Evolutionary conservation across 108 stramenopile species (phyloP), one percentile per base, ranked within the genome.

Genomic region (Aureococcus anophagefferens): DNA sequence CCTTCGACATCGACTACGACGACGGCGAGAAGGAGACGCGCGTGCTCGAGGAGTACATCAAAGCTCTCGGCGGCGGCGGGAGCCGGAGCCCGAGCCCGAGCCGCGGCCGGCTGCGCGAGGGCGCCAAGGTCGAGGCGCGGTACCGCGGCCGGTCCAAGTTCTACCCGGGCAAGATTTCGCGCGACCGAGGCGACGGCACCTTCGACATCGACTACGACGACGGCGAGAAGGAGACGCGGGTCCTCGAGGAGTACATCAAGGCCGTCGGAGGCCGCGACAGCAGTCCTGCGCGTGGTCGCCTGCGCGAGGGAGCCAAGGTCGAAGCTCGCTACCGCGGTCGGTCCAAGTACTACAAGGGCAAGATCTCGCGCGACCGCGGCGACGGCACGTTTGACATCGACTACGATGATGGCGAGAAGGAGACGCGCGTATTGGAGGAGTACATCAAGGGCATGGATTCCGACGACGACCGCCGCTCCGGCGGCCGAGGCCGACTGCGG

Each of bases 271-370:
- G 73, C 37, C 31, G 72, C 21, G 64, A 40, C 0, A 34, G 9
- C 11, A 13, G 17, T 30, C 44, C 28, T 59, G 45, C 18, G 5
- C 16, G 32, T 30, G 66, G 33, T 66, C 45, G 28, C 21, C 25
- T 46, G 28, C 40, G 46, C 29, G 0, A 69, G 46, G 68, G 68
- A n/a, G 59, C 0, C 30, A 32, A 64, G 5, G 35, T 75, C 28
- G 68, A 70, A 31, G 68, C 68, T 30, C 15, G 44, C 7, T 69
- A 69, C 29, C 68, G 74, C 35, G 74, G 74, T 0, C 59, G 68
- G 28, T 64, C 69, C 14, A 75, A 75, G 67, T 75, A 40, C 35
- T 70, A 75, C 69, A 63, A 63, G 29, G 74, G 74, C 33, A 63
- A 64, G 21, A 37, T 75, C 16, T 32, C 36, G 13, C 14, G 69